Evolutionary conservation across 768 basidiomycete genomes (phyloP).

Genomic region (Lyophyllum atratum): DNA sequence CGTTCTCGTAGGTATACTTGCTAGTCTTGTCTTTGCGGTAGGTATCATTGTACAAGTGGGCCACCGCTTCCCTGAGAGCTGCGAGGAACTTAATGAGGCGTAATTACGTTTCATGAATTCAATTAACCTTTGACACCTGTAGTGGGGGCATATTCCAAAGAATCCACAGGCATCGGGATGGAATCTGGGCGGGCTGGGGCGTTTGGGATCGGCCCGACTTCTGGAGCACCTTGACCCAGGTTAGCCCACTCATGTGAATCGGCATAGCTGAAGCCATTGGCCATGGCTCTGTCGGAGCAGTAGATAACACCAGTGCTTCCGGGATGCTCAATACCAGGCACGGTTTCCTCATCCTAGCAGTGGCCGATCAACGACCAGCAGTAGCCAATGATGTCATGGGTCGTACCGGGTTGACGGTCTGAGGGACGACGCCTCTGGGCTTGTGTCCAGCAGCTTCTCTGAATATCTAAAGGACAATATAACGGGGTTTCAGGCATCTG

Average conservation of each 20-base stretch:
- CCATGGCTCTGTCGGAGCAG: conserved; percentile 92
- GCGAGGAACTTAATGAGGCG: conserved; percentile 1
- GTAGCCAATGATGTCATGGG: conserved; percentile 5
- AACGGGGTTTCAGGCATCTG: conserved; percentile 5
- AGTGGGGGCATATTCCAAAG: conserved; percentile 90
- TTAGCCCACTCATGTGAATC: conserved; percentile 83
- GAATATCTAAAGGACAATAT: conserved; percentile 58
- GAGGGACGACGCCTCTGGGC: conserved; percentile 63
- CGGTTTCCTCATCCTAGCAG: conserved; percentile 81
- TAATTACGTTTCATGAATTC: not conserved
- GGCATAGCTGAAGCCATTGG: conserved; percentile 87
- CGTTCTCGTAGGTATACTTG: conserved; percentile 90
- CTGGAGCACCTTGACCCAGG: conserved; percentile 90
- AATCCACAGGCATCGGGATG: conserved; percentile 68
- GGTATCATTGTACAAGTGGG: conserved; percentile 83
- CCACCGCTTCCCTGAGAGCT: conserved; percentile 89
- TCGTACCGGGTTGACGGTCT: conserved; percentile 72
- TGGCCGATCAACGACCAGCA: conserved; percentile 1
- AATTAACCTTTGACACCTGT: conserved; percentile 79
- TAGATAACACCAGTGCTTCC: conserved; percentile 71
- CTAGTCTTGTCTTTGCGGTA: conserved; percentile 82
- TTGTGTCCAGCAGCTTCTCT: conserved; percentile 72
- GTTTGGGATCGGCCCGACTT: conserved; percentile 82
- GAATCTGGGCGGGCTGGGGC: conserved; percentile 66
- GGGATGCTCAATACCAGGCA: conserved; percentile 85